Percentiles rank a stretch among this genome's conserved stretches.
These are phyloP conservation scores for Zymoseptoria brevis DNA, from an alignment of 2,329 filamentous ascomycete genomes.

Conservation along the genomic window DNA sequence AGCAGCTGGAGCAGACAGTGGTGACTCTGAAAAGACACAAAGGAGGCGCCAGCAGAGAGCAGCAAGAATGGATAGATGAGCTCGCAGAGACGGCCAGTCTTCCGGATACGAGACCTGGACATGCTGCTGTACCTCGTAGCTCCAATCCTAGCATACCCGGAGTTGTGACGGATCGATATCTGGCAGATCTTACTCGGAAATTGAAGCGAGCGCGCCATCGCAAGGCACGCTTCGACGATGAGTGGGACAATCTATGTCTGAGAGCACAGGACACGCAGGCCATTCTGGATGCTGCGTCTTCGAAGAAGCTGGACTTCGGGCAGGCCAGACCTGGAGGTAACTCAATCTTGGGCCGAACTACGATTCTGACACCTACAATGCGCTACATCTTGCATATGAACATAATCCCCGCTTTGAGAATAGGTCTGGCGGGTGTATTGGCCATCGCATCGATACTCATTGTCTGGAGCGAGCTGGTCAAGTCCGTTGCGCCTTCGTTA, in stretches of 20 bases:
- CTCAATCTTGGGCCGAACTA: conserved; percentile 45
- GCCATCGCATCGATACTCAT: conserved; percentile 71
- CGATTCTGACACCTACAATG: conserved; percentile 67
- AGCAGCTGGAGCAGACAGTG: conserved; percentile 75
- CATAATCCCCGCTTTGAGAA: conserved; percentile 59
- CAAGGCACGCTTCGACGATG: conserved; percentile 70
- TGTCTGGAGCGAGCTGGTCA: conserved; percentile 89
- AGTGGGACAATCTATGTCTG: conserved; percentile 74
- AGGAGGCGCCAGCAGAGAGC: conserved; percentile 64
- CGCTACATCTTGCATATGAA: conserved; percentile 72
- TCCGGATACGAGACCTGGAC: conserved; percentile 48
- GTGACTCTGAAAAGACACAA: conserved; percentile 72
- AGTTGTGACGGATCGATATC: conserved; percentile 85
- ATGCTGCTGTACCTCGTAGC: conserved; percentile 30
- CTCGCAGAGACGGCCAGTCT: conserved; percentile 68
- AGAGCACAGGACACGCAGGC: conserved; percentile 68
- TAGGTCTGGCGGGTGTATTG: conserved; percentile 59
- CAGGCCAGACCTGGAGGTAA: conserved; percentile 22
- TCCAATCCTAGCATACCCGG: conserved; percentile 46
- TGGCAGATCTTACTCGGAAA: conserved; percentile 80
- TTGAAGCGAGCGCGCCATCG: conserved; percentile 76
- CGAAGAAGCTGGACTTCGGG: conserved; percentile 71
- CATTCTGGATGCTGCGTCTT: conserved; percentile 74
- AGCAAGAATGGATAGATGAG: conserved; percentile 94
- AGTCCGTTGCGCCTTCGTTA: conserved; percentile 66